Evolutionary conservation across 2,329 filamentous ascomycete species (phyloP).

Genomic region (Fusarium sambucinum): DNA sequence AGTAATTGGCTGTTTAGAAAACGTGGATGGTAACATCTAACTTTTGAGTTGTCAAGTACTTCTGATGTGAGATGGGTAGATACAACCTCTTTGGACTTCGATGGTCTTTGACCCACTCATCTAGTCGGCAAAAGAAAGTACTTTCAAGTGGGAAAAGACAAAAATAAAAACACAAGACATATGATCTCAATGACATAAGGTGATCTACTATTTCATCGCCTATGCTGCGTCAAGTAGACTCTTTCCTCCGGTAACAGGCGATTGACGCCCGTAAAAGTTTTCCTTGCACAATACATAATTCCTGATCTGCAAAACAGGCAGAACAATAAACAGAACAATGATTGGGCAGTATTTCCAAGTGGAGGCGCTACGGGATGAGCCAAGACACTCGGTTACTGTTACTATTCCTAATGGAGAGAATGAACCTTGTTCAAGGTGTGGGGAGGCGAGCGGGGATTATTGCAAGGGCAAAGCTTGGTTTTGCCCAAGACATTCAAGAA

Average conservation of each 20-base stretch:
- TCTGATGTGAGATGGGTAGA: no score
- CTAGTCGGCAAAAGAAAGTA: no score
- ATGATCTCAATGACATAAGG: background rate
- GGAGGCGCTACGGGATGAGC: conserved; percentile 11
- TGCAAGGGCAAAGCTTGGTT: conserved; percentile 23
- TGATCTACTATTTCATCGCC: background rate
- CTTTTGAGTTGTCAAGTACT: no score
- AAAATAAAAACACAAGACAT: background rate
- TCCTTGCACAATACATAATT: conserved; percentile 12
- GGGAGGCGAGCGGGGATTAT: conserved; percentile 21
- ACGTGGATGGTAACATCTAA: no score
- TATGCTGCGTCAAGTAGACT: background rate
- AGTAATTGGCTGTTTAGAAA: no score
- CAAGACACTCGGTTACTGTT: conserved; percentile 19
- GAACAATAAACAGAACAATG: conserved; percentile 18
- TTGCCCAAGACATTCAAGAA: background rate
- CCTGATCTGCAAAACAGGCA: conserved; percentile 32
- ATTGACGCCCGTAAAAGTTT: background rate
- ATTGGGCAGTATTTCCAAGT: conserved; percentile 3
- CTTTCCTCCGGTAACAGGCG: no score
- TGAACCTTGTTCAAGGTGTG: conserved; percentile 15
- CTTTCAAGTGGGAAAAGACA: no score
- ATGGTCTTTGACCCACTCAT: no score
- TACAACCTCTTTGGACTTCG: no score
- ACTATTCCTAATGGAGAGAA: background rate